These are phyloP conservation scores for Cercophora scortea DNA, from an alignment of 495 filamentous ascomycete species.

Conservation along the genomic window DNA sequence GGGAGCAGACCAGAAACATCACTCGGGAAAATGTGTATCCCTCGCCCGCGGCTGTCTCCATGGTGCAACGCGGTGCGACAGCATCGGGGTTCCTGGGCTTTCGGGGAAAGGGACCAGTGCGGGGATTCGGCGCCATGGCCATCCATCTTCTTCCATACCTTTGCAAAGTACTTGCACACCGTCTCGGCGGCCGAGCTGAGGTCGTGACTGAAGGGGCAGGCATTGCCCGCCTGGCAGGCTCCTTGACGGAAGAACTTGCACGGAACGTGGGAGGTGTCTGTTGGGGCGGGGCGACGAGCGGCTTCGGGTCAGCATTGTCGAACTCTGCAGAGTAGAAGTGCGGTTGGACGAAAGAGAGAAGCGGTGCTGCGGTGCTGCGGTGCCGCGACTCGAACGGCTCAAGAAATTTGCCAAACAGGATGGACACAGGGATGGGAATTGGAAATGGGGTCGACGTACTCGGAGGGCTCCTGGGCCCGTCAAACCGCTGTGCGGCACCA, in stretches of 20 bases:
- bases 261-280: slow-evolving; percentile 94
- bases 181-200: slow-evolving; percentile 70
- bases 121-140: too few relatives aligned
- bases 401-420: too few relatives aligned
- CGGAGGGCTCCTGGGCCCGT: slow-evolving; percentile 72
- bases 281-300: slow-evolving; percentile 3
- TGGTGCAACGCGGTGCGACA: slow-evolving; percentile 1
- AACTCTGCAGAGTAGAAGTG: too few relatives aligned
- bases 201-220: slow-evolving; percentile 94
- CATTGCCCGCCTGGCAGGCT: slow-evolving; percentile 89
- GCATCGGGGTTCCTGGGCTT: neutral
- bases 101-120: neutral
- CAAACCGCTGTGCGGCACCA: slow-evolving; percentile 43
- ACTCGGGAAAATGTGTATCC: neutral
- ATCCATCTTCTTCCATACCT: slow-evolving; percentile 49
- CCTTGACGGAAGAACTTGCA: slow-evolving; percentile 99
- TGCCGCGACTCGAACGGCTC: too few relatives aligned
- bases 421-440: neutral
- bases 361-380: too few relatives aligned
- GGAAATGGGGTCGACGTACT: slow-evolving; percentile 43
- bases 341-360: too few relatives aligned
- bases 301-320: neutral
- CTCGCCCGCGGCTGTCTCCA: neutral
- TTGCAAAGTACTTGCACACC: slow-evolving; percentile 96
- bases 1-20: neutral